Conservation (phyloP, 257 asterid genomes). For the Nicotiana sylvestris region DNA sequence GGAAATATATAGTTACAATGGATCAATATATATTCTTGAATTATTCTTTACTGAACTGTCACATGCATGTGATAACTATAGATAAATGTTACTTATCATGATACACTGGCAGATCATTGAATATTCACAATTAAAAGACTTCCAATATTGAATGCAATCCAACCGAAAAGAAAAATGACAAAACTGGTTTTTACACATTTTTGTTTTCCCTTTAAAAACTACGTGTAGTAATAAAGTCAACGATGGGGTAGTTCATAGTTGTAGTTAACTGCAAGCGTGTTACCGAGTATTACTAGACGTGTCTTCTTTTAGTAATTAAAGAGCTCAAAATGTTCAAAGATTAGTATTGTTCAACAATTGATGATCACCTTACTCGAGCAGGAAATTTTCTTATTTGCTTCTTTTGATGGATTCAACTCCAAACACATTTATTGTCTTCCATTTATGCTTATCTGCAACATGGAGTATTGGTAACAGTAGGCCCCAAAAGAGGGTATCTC, state of each 20-base stretch:
- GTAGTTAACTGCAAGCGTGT: slow-evolving; percentile 3
- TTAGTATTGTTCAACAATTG: neutral
- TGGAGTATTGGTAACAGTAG: slow-evolving; percentile 5
- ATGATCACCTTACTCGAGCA: neutral
- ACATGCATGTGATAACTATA: neutral
- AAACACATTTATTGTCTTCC: neutral
- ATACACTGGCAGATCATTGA: neutral
- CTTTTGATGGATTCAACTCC: neutral
- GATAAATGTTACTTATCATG: neutral
- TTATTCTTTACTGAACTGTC: neutral
- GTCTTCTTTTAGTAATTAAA: neutral
- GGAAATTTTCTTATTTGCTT: neutral
- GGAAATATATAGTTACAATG: neutral
- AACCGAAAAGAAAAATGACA: neutral
- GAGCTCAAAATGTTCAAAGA: neutral
- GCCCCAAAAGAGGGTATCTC: neutral
- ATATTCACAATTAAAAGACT: neutral
- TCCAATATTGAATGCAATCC: neutral
- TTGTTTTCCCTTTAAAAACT: neutral
- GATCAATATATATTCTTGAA: neutral
- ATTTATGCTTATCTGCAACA: neutral
- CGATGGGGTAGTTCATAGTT: slow-evolving; percentile 10
- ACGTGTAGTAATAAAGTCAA: slow-evolving; percentile 7
- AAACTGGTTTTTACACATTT: neutral
- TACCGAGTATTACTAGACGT: neutral